Conservation (phyloP, 2,329 filamentous ascomycete genomes). For the Trichoderma endophyticum region DNA sequence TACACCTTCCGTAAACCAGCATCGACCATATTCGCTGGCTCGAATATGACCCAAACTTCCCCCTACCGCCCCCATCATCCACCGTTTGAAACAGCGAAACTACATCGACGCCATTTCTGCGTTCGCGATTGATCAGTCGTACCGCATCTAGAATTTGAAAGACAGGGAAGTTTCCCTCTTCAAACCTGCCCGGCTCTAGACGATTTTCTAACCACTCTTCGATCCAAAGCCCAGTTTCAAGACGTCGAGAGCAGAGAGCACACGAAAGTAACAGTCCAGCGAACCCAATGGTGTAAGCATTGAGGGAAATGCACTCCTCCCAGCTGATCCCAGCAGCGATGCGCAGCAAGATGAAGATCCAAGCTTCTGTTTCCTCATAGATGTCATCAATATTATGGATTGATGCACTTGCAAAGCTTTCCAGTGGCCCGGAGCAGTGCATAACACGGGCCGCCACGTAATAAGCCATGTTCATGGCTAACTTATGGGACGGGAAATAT, state of each 20-base stretch:
- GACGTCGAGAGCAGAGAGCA: background rate
- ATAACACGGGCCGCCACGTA: background rate
- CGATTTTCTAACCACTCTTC: background rate
- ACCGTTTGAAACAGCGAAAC: background rate
- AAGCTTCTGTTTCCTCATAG: background rate
- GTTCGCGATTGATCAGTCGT: background rate
- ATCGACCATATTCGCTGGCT: background rate
- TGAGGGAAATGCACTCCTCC: background rate
- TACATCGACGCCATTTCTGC: background rate
- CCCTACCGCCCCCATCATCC: background rate
- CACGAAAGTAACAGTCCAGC: background rate
- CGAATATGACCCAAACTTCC: background rate
- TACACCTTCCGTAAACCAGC: background rate
- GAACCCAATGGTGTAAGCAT: background rate
- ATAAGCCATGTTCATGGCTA: background rate
- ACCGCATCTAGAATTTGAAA: background rate
- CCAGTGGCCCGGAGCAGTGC: background rate
- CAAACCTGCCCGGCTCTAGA: background rate
- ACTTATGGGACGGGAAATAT: background rate
- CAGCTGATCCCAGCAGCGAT: background rate
- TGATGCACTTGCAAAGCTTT: background rate
- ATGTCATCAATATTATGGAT: background rate
- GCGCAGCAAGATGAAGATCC: background rate
- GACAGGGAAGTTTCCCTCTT: background rate
- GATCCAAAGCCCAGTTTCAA: background rate